Conservation (phyloP, 2,329 filamentous ascomycete species). For the Colletotrichum godetiae region DNA sequence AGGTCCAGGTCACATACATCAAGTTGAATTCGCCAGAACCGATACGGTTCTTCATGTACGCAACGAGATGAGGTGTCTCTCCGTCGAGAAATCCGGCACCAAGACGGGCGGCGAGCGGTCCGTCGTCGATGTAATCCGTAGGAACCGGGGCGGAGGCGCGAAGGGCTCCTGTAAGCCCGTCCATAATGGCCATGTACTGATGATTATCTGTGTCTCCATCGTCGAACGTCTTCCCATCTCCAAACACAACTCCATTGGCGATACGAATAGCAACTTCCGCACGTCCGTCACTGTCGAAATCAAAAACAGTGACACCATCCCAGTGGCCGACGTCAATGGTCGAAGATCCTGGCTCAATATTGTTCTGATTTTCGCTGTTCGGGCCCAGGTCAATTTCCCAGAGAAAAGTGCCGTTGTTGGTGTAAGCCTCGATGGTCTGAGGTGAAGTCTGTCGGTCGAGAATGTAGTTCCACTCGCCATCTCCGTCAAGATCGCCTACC, state of each 20-base stretch:
- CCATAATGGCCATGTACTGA: slow-evolving; percentile 39
- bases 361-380: slow-evolving; percentile 39
- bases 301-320: slow-evolving; percentile 40
- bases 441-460: slow-evolving; percentile 37
- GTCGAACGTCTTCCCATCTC: slow-evolving; percentile 35
- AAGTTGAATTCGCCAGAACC: slow-evolving; percentile 29
- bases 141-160: slow-evolving; percentile 16
- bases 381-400: slow-evolving; percentile 38
- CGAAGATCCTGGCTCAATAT: slow-evolving; percentile 37
- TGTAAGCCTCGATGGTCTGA: slow-evolving; percentile 35
- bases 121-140: slow-evolving; percentile 23
- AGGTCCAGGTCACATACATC: slow-evolving; percentile 37
- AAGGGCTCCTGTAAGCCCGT: slow-evolving; percentile 37
- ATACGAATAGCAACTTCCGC: slow-evolving; percentile 40
- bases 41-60: slow-evolving; percentile 39
- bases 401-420: slow-evolving; percentile 36
- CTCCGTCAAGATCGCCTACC: slow-evolving; percentile 40
- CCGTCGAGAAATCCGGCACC: slow-evolving; percentile 38
- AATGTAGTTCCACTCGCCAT: slow-evolving; percentile 40
- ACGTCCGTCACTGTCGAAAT: slow-evolving; percentile 39
- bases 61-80: slow-evolving; percentile 31
- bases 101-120: slow-evolving; percentile 34
- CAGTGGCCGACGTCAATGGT: slow-evolving; percentile 38
- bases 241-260: slow-evolving; percentile 39
- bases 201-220: slow-evolving; percentile 24